Evolutionary conservation across 192 early-diverging fungal genomes (phyloP).

Genomic region (Coemansia umbellata): DNA sequence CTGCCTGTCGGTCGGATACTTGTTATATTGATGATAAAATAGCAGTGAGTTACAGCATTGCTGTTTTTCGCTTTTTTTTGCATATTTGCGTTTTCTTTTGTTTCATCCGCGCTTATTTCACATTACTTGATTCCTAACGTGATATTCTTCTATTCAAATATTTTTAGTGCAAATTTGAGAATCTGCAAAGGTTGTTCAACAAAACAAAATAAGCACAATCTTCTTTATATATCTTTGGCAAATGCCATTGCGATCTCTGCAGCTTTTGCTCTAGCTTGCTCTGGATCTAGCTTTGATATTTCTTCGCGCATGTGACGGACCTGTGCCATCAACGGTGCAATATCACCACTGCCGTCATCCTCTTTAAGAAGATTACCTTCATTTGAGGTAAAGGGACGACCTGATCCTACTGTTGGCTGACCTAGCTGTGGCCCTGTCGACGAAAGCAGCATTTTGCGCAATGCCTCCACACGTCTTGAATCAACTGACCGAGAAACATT

Average conservation of each 20-base stretch:
- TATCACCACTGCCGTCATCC: slow-evolving; percentile 2
- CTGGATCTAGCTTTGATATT: slow-evolving; percentile 28
- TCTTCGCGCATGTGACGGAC: slow-evolving; percentile 20
- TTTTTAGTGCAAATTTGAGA: too few species aligned
- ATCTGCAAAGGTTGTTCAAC: too few species aligned
- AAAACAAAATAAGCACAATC: too few species aligned
- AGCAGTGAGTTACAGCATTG: too few species aligned
- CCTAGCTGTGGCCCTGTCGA: neutral
- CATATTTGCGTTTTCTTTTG: too few species aligned
- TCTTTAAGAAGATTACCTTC: neutral
- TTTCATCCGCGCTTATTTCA: too few species aligned
- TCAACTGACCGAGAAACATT: slow-evolving; percentile 6
- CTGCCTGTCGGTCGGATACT: too few species aligned
- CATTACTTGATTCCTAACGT: too few species aligned
- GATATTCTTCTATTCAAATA: too few species aligned
- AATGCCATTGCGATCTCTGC: slow-evolving; percentile 46
- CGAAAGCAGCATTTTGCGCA: slow-evolving; percentile 19
- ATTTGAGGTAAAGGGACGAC: neutral
- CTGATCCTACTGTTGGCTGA: neutral
- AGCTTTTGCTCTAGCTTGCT: slow-evolving; percentile 26
- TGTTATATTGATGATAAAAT: too few species aligned
- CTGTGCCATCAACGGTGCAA: slow-evolving; percentile 13
- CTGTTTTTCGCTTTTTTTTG: too few species aligned
- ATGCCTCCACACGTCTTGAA: slow-evolving; percentile 9
- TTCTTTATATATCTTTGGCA: slow-evolving; percentile 1